Conservation (phyloP, 2,329 filamentous ascomycete genomes). For the Rutstroemia sp. region DNA sequence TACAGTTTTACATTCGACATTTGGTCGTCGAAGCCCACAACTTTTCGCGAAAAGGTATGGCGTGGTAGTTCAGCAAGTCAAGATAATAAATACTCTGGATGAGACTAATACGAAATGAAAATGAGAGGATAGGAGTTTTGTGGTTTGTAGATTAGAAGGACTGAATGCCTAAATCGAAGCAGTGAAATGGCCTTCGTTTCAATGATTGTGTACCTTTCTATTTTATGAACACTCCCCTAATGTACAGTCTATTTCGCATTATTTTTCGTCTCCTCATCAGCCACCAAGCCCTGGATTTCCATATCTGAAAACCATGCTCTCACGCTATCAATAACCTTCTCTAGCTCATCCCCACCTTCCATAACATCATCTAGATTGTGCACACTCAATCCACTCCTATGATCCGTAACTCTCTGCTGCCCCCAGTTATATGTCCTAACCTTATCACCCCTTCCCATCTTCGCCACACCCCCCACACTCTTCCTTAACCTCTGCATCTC, state of each 20-base stretch:
- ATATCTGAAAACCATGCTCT: slow-evolving; percentile 57
- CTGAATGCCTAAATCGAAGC: too few species aligned
- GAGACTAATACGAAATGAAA: too few species aligned
- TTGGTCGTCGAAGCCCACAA: too few species aligned
- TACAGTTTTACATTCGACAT: too few species aligned
- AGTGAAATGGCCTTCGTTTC: too few species aligned
- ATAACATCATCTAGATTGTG: slow-evolving; percentile 60
- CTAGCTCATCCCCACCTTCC: slow-evolving; percentile 54
- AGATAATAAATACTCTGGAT: too few species aligned
- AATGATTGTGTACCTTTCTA: not conserved
- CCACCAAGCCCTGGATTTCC: slow-evolving; percentile 54
- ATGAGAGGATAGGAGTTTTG: too few species aligned
- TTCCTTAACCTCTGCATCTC: slow-evolving; percentile 67
- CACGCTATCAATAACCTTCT: slow-evolving; percentile 62
- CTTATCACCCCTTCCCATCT: slow-evolving; percentile 88
- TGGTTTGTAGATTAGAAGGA: too few species aligned
- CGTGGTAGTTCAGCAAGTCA: too few species aligned
- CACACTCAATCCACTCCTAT: slow-evolving; percentile 59
- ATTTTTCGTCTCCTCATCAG: slow-evolving; percentile 34
- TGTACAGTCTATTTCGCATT: slow-evolving; percentile 12
- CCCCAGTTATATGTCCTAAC: slow-evolving; percentile 70
- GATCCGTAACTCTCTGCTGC: slow-evolving; percentile 66
- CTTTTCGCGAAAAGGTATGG: too few species aligned
- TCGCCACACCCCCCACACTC: slow-evolving; percentile 70
- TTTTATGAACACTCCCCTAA: not conserved